These are phyloP conservation scores for Ephemerocybe angulata DNA, from an alignment of 768 basidiomycete species.

Conservation along the genomic window DNA sequence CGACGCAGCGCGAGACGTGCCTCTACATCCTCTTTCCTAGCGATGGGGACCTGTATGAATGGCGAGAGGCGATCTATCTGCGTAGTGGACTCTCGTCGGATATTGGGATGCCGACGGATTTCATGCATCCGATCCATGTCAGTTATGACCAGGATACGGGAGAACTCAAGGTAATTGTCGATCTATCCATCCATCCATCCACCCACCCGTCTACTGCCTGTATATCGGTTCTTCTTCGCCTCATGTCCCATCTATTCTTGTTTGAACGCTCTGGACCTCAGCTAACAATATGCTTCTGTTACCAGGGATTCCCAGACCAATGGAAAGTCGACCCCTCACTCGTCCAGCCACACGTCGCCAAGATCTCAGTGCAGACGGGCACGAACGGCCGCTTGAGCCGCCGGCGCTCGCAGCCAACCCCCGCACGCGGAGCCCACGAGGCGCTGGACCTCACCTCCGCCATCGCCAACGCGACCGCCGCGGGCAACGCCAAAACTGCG, in stretches of 20 bases:
- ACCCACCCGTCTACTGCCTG: background rate
- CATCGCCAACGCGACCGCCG: background rate
- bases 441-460: conserved; percentile 1
- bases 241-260: background rate
- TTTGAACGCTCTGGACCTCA: background rate
- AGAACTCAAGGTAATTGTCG: conserved; percentile 17
- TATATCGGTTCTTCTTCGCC: background rate
- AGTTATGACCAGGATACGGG: conserved; percentile 30
- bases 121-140: conserved; percentile 31
- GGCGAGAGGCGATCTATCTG: conserved; percentile 30
- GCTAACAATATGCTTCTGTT: background rate
- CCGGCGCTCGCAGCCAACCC: conserved; percentile 7
- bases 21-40: conserved; percentile 26
- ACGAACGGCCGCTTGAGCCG: background rate
- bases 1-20: conserved; percentile 19
- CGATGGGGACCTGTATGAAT: conserved; percentile 27
- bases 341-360: conserved; percentile 3
- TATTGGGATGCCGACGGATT: conserved; percentile 29
- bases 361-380: conserved; percentile 7
- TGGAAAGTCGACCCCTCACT: conserved; percentile 13
- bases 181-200: background rate
- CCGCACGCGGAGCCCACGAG: background rate
- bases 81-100: conserved; percentile 23
- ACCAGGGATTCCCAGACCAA: conserved; percentile 20
- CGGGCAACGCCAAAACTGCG: conserved; percentile 1